Conservation (phyloP, 192 early-diverging fungal species). For the Ambispora gerdemannii region DNA sequence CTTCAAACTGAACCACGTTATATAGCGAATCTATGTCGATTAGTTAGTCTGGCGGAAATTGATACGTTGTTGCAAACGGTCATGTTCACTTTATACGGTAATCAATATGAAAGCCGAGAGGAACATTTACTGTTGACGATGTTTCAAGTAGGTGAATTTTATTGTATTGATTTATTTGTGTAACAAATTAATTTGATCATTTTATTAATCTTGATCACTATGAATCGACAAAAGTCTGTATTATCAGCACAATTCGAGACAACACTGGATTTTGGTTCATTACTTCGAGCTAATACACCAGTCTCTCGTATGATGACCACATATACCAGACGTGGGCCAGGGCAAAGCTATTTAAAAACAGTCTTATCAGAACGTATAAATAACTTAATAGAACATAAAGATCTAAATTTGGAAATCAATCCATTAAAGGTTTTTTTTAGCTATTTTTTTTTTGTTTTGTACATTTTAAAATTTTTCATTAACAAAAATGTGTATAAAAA, state of each 20-base stretch:
- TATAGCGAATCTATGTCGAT: constrained; percentile 79
- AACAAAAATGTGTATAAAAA: neutral
- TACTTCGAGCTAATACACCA: constrained; percentile 92
- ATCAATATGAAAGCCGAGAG: constrained; percentile 95
- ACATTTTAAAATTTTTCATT: neutral
- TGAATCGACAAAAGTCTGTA: constrained; percentile 52
- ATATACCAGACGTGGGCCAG: constrained; percentile 89
- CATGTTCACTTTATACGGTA: constrained; percentile 95
- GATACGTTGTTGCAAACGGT: constrained; percentile 92
- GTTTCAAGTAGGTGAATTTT: constrained; percentile 71
- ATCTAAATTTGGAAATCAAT: constrained; percentile 91
- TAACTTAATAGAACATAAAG: constrained; percentile 73
- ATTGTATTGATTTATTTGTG: neutral
- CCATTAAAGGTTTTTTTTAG: constrained; percentile 72
- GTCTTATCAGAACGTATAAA: constrained; percentile 79
- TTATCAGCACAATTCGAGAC: constrained; percentile 90
- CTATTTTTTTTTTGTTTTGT: no score
- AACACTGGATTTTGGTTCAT: constrained; percentile 81
- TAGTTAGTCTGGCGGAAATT: constrained; percentile 85
- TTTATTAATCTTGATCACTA: constrained; percentile 1
- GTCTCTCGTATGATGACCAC: constrained; percentile 99
- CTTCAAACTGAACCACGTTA: constrained; percentile 89
- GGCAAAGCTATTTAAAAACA: constrained; percentile 88
- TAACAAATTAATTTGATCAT: neutral
- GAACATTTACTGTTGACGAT: constrained; percentile 93